Evolutionary conservation across 1,139 yeast species (phyloP), one percentile per base, ranked within the genome.

Genomic region (Suhomyces wounanorum): DNA sequence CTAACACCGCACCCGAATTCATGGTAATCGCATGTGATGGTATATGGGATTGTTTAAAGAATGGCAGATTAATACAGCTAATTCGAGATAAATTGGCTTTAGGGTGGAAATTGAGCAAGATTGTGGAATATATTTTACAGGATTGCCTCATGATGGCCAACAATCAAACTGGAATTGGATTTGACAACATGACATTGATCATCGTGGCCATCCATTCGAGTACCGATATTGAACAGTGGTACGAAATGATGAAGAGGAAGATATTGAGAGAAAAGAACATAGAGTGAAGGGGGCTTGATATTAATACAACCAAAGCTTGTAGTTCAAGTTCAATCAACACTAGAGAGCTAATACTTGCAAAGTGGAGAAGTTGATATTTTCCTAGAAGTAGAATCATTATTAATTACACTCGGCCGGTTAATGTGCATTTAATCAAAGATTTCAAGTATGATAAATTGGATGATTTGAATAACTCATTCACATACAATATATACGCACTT

Each of bases 141-240:
- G 85, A 82, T 56, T 84, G 90, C 54, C 77, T 87, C 45, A 77
- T 82, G n/a, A 81, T 83, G 80, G 92, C 94, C 2, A 82, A 85
- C 55, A 84, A 85, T 45, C 76, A 81, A 42, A 87, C 94, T 0
- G 94, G 94, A 2, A 80, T 86, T 33, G 95, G 95, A 0, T 87
- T 85, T 61, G 95, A 87, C 64, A 87, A 87, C 62, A 87, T 87
- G 94, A 86, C 92, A 1, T 70, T 85, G 28, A 77, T 85, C 8
- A 79, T 87, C 5, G 76, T 87, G 14, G 88, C 88, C 1, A 60
- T 85, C 39, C 89, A 85, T 60, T 53, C 60, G 11, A 69, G 67
- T 4, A 70, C 68, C 46, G 63, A 72, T 10, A 63, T 85, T 40
- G 79, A 80, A 21, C 77, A 76, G 36, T 87, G 94, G 94, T 79